phyloP scores from a whole-genome alignment of 2,329 filamentous ascomycete species.

The Ciborinia camelliae region DNA sequence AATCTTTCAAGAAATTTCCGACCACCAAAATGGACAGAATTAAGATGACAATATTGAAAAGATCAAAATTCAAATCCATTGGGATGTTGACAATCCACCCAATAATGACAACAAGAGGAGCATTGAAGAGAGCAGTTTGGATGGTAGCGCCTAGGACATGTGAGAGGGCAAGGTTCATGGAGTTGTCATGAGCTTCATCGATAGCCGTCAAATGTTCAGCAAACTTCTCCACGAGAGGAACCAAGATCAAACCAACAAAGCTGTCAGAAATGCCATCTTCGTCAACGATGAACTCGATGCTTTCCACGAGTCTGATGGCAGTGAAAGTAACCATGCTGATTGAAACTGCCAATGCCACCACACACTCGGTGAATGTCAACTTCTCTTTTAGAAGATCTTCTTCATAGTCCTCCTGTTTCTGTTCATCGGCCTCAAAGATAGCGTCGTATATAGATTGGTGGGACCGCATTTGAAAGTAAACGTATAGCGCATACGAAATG shows the following conservation, averaged over 20 bases:
- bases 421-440: slow-evolving; percentile 68
- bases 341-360: slow-evolving; percentile 61
- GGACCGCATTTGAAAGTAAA: slow-evolving; percentile 70
- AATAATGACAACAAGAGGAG: slow-evolving; percentile 76
- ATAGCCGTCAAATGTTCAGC: slow-evolving; percentile 82
- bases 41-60: slow-evolving; percentile 77
- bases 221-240: slow-evolving; percentile 80
- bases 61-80: slow-evolving; percentile 81
- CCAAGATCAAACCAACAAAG: slow-evolving; percentile 69
- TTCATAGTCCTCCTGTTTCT: slow-evolving; percentile 60
- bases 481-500: slow-evolving; percentile 62
- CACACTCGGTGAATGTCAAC: slow-evolving; percentile 70
- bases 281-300: slow-evolving; percentile 62
- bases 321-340: slow-evolving; percentile 69
- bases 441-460: slow-evolving; percentile 76
- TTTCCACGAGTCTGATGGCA: slow-evolving; percentile 67
- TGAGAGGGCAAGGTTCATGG: slow-evolving; percentile 48
- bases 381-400: slow-evolving; percentile 61
- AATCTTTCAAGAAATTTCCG: slow-evolving; percentile 81
- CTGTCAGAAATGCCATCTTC: slow-evolving; percentile 51
- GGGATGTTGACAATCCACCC: slow-evolving; percentile 70
- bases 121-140: slow-evolving; percentile 86
- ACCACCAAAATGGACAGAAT: slow-evolving; percentile 83
- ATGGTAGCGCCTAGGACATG: slow-evolving; percentile 64
- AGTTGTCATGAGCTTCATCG: slow-evolving; percentile 79